Base-by-base conservation (phyloP, 768 basidiomycete genomes). In the Leucosporidium yakuticum region DNA sequence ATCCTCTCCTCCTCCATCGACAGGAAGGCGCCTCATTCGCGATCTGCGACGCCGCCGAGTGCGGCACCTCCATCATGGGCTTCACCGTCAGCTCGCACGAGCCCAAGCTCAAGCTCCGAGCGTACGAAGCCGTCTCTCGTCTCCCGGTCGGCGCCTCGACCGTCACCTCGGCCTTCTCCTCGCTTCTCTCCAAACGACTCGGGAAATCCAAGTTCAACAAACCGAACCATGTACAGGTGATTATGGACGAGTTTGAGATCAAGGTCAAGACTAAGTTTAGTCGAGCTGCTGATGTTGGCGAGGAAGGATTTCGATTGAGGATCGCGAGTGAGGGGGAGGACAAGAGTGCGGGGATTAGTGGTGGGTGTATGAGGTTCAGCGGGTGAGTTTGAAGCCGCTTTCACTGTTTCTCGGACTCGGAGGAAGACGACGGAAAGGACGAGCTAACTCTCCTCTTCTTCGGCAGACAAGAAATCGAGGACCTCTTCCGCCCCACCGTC, bases 161-260 rank as follows among this genome's bases (percentile, higher is more conserved):
- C 27, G 60, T 70, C 55, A 15, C 62, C 34, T 1, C 5, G 14
- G 29, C 53, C 15, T 58, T 70, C 63, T 4, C 11, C 44, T 21
- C 21, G 1, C 34, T 67, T 20, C 21, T 70, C 36, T n/a, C 25
- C 4, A 1, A 5, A 12, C 62, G 60, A 8, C 62, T 67, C 20
- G 17, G 34, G 0, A 61, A 67, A 12, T 64, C 63, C 14, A 67
- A 67, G 32, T 62, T 67, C 69, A 70, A 67, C 21, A 27, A 60
- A 9, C 2, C 54, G 19, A 4, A 19, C 9, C 49, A 4, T 5
- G 8, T 1, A 54, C 2, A 48, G 39, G 19, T 54, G 11, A 36
- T 70, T 21, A 7, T 67, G 23, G 60, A 62, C 2, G 61, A 67
- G 32, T 70, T 64, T 23, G 58, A 59, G 29, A 1, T 0, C 6